phyloP scores from a whole-genome alignment of 2,329 filamentous ascomycete species.

The Xylariaceae sp. region DNA sequence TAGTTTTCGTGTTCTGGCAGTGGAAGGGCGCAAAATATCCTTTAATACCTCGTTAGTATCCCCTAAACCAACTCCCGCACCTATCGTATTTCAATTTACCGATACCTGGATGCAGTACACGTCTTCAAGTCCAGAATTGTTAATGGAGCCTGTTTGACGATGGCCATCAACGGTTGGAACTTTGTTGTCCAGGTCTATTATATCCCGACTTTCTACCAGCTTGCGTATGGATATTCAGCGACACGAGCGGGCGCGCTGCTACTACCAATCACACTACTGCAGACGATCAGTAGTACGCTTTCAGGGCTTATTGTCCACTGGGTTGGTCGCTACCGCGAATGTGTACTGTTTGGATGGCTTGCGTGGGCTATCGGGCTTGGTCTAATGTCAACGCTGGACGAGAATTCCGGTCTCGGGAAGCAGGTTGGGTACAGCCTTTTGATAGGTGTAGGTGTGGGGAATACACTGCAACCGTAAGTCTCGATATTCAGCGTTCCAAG shows the following conservation, averaged over 20 bases:
- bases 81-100: slow-evolving; percentile 8
- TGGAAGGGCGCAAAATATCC: slow-evolving; percentile 47
- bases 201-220: slow-evolving; percentile 45
- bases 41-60: slow-evolving; percentile 41
- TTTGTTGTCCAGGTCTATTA: slow-evolving; percentile 54
- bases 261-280: slow-evolving; percentile 25
- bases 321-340: slow-evolving; percentile 46
- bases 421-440: slow-evolving; percentile 52
- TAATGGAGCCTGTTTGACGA: slow-evolving; percentile 52
- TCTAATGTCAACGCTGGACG: slow-evolving; percentile 49
- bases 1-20: slow-evolving; percentile 51
- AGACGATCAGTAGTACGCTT: slow-evolving; percentile 45
- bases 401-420: slow-evolving; percentile 45
- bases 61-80: neutral
- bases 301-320: slow-evolving; percentile 44
- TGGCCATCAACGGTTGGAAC: slow-evolving; percentile 46
- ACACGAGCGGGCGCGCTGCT: slow-evolving; percentile 40
- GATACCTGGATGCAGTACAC: slow-evolving; percentile 36
- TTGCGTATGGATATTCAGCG: slow-evolving; percentile 42
- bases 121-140: slow-evolving; percentile 53
- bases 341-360: slow-evolving; percentile 50
- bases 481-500: neutral
- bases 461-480: slow-evolving; percentile 47
- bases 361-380: slow-evolving; percentile 51
- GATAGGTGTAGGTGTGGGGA: slow-evolving; percentile 49